Evolutionary conservation across 2,329 filamentous ascomycete genomes (phyloP), one percentile per base, ranked within the genome.

Genomic region (Trichoderma simmonsii): DNA sequence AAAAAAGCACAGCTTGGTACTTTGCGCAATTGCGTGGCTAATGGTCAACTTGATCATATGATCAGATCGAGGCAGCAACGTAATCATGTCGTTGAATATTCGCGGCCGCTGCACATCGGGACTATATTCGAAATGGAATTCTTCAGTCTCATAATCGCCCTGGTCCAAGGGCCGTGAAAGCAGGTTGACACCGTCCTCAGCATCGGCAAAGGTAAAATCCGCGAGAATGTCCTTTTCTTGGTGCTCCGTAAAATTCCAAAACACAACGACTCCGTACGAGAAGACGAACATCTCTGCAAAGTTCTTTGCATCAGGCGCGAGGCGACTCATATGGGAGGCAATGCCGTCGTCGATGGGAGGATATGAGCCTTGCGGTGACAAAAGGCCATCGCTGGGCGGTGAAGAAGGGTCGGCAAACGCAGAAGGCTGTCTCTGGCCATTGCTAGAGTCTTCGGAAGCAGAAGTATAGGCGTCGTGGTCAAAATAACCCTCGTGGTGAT

Each of bases 11-110:
- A 99, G 85, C 81, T 98, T 98, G 0, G 96, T 99, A 81, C 95
- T 98, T 82, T 99, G 96, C 1, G 94, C 94, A 76, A 99, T 98
- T 48, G 95, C 96, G 80, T 99, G 96, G 80, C 93, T 97, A 85
- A 99, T 99, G 39, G 95, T 94, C 18, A 99, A 87, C 83, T 98
- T 98, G 80, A 98, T 97, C 95, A 99, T 98, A 83, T 99, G 96
- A 83, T 99, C 96, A 32, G 87, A 89, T 51, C 93, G 91, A 73
- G 94, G 97, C 74, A 97, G 88, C 59, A 99, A 85, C 0, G 96
- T 99, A 77, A 99, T 98, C 96, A 99, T 99, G 81, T 99, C 96
- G 82, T 99, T 98, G 84, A 97, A 99, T 34, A 99, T 93, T 71
- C 96, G 89, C 5, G 96, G 96, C 64, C 95, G 89, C 74, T 94